These are phyloP conservation scores for Cladosporium halotolerans DNA, from an alignment of 2,329 filamentous ascomycete genomes.

Conservation along the genomic window DNA sequence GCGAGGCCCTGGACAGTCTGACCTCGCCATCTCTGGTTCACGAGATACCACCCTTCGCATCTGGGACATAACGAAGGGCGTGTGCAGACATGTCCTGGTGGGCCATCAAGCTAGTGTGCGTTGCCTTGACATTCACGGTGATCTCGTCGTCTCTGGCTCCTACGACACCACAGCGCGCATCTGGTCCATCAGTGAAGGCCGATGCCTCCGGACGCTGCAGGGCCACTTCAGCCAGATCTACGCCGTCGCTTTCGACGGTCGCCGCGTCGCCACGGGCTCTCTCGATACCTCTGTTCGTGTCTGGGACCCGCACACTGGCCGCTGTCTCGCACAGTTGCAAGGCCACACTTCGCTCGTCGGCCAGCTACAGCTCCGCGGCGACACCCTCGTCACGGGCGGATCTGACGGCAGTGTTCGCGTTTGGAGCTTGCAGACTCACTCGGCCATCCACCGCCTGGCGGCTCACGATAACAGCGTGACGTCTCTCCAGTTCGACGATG, in stretches of 20 bases:
- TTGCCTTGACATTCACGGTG: constrained; percentile 91
- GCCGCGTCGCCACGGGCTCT: constrained; percentile 87
- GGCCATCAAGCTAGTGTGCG: constrained; percentile 94
- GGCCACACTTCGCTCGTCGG: constrained; percentile 96
- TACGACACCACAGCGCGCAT: constrained; percentile 96
- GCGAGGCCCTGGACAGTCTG: constrained; percentile 50
- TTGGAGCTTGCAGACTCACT: constrained; percentile 87
- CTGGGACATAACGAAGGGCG: constrained; percentile 85
- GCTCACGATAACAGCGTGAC: constrained; percentile 98
- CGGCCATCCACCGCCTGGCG: constrained; percentile 86
- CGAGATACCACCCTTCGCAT: constrained; percentile 89
- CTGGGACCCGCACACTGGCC: constrained; percentile 61
- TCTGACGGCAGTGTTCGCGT: constrained; percentile 94
- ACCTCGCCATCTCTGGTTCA: constrained; percentile 92
- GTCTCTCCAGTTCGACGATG: constrained; percentile 94
- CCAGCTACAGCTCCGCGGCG: constrained; percentile 89
- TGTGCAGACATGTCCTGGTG: constrained; percentile 85
- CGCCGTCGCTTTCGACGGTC: constrained; percentile 93
- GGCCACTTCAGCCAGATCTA: constrained; percentile 99
- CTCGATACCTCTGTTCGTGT: constrained; percentile 94
- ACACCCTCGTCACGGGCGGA: constrained; percentile 91
- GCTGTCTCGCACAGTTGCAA: constrained; percentile 85
- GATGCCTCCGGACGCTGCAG: constrained; percentile 80
- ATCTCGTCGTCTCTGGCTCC: constrained; percentile 94
- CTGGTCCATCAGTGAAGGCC: constrained; percentile 95